Conservation (phyloP, 1,284 basidiomycete species). For the Thecaphora frezii region DNA sequence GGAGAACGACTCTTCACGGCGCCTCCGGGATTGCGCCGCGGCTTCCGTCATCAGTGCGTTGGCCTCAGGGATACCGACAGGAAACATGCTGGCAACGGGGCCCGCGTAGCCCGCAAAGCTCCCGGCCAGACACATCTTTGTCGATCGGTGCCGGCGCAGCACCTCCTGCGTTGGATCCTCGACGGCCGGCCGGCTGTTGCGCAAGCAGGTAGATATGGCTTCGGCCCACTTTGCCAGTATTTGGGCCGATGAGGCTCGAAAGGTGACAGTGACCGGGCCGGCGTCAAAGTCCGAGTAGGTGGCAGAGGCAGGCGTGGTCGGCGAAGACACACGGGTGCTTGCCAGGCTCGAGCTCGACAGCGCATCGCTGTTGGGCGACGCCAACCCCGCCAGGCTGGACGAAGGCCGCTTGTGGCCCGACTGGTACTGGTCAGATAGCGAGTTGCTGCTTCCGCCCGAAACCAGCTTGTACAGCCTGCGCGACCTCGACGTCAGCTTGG, state of each 20-base stretch:
- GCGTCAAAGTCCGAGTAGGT: slow-evolving; percentile 2
- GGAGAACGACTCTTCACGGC: too few relatives aligned
- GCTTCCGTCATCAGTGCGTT: too few relatives aligned
- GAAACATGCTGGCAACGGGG: too few relatives aligned
- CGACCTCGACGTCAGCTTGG: slow-evolving; percentile 13
- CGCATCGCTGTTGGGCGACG: too few relatives aligned
- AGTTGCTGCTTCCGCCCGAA: slow-evolving; percentile 2
- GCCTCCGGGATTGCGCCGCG: too few relatives aligned
- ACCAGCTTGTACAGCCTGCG: slow-evolving; percentile 14
- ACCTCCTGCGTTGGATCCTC: too few relatives aligned
- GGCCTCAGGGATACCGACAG: too few relatives aligned
- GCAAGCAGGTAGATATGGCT: background rate
- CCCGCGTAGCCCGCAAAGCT: too few relatives aligned
- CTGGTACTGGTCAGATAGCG: slow-evolving; percentile 1
- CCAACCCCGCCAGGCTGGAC: background rate
- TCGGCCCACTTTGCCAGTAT: slow-evolving; percentile 11
- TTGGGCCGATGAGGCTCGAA: slow-evolving; percentile 4
- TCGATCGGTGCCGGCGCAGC: too few relatives aligned
- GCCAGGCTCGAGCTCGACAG: background rate
- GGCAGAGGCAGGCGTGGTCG: slow-evolving; percentile 6
- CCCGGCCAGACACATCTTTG: too few relatives aligned
- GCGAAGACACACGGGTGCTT: slow-evolving; percentile 12
- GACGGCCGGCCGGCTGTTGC: too few relatives aligned
- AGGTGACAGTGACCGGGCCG: background rate
- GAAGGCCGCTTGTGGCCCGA: background rate